Evolutionary conservation across 2,329 filamentous ascomycete genomes (phyloP).

Genomic region (Moelleriella libera): DNA sequence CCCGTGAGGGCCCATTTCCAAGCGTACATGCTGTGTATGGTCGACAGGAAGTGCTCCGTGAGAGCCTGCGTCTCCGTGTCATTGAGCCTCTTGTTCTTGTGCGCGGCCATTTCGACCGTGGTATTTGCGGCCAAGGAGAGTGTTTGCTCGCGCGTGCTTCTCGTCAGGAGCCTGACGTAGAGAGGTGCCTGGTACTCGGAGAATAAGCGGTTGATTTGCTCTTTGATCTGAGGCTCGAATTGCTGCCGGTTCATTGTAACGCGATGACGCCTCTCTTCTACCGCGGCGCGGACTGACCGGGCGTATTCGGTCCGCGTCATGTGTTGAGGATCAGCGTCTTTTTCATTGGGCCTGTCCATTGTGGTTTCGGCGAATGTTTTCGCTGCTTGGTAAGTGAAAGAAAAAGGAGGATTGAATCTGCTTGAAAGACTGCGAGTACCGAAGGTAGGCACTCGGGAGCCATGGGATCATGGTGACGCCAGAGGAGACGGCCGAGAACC

Average conservation of each 20-base stretch:
- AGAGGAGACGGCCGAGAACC: too few relatives aligned
- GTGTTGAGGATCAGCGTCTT: constrained; percentile 13
- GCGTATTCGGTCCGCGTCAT: constrained; percentile 9
- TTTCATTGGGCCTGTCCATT: constrained; percentile 8
- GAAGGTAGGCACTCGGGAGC: too few relatives aligned
- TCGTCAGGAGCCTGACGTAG: constrained; percentile 14
- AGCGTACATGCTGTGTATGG: constrained; percentile 16
- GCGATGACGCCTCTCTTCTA: constrained; percentile 17
- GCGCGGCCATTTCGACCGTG: constrained; percentile 14
- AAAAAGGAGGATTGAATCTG: too few relatives aligned
- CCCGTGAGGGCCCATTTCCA: constrained; percentile 14
- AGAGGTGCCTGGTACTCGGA: constrained; percentile 16
- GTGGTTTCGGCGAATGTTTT: neutral
- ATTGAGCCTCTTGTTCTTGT: constrained; percentile 15
- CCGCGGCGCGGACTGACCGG: constrained; percentile 13
- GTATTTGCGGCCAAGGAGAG: constrained; percentile 14
- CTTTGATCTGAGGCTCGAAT: constrained; percentile 14
- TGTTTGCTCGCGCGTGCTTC: constrained; percentile 13
- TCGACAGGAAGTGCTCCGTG: constrained; percentile 16
- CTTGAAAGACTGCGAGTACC: too few relatives aligned
- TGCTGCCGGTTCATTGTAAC: constrained; percentile 14
- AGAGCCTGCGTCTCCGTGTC: constrained; percentile 22
- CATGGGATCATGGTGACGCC: too few relatives aligned
- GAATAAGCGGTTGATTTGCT: constrained; percentile 17
- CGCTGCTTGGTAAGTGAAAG: too few relatives aligned